Evolutionary conservation across 805 yeast species (phyloP), one percentile per base, ranked within the genome.

Genomic region (Suhomyces sp.): DNA sequence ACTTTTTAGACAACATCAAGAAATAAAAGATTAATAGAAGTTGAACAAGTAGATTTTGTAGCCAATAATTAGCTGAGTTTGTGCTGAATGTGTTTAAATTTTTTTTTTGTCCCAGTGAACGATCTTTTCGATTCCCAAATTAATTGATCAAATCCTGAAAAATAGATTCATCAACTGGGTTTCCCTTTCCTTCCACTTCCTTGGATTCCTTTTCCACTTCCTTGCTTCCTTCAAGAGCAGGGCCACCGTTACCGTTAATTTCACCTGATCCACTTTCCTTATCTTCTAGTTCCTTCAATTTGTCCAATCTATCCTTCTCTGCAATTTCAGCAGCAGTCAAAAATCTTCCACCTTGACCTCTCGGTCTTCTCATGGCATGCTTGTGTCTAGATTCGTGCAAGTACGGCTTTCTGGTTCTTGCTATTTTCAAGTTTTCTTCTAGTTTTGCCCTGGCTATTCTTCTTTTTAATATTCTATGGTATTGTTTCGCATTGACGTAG

Each of bases 291-390:
- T 63, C 69, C 33, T 60, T 56, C 42, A 63, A 50, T 38, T 63
- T 65, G 19, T 65, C 71, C 35, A 60, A 47, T 19, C 68, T 50
- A 25, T 66, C 73, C 49, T 63, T 64, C 38, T 68, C 73, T 3
- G 73, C 73, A 30, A 68, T 68, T 45, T 68, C 74, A 5, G 96
- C 95, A 10, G 98, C 96, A 1, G 99, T 93, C 40, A 93, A 64
- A 48, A 93, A 93, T 42, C 99, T 72, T 5, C 99, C 99, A 20
- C 98, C 98, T 65, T 93, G 98, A 18, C 99, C 99, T 50, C 99
- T 78, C 11, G 98, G 98, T 58, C 99, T 77, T 56, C 98, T 76
- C 98, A 93, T 93, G 3, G 99, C 99, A 59, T 93, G 99, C 58
- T 93, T 91, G 59, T 93, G 99, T 51, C 99, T 75, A 13, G 96